These are phyloP conservation scores for Aspergillus novoparasiticus DNA, from an alignment of 2,329 filamentous ascomycete genomes.

Conservation along the genomic window DNA sequence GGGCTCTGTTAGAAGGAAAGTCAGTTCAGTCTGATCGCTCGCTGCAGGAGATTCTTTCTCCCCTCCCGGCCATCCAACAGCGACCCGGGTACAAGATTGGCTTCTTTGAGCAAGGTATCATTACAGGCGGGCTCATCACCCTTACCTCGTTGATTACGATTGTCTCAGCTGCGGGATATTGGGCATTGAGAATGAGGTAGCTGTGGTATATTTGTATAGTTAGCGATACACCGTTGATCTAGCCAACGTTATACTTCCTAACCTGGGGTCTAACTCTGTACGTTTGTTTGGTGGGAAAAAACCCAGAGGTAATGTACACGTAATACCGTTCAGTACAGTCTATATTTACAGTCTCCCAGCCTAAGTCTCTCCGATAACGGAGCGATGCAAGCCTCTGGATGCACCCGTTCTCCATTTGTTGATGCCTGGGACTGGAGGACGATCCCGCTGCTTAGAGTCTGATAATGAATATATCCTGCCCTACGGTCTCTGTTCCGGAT, in stretches of 20 bases:
- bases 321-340: too few relatives aligned
- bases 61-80: constrained; percentile 34
- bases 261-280: not conserved
- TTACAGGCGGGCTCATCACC: constrained; percentile 33
- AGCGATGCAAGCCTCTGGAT: too few relatives aligned
- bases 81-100: constrained; percentile 39
- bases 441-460: too few relatives aligned
- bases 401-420: too few relatives aligned
- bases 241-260: not conserved
- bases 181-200: not conserved
- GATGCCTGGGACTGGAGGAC: too few relatives aligned
- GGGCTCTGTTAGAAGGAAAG: constrained; percentile 21
- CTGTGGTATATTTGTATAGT: not conserved
- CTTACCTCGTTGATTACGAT: constrained; percentile 25
- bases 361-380: too few relatives aligned
- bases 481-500: too few relatives aligned
- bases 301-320: not conserved
- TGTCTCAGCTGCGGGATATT: constrained; percentile 28
- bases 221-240: not conserved
- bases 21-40: constrained; percentile 30
- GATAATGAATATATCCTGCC: too few relatives aligned
- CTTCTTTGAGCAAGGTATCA: constrained; percentile 54
- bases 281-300: fast-evolving
- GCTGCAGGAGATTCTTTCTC: constrained; percentile 26
- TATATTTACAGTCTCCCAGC: too few relatives aligned